Evolutionary conservation across 129 eudicot species (phyloP), one percentile per base, ranked within the genome.

Genomic region (Arctium minus): DNA sequence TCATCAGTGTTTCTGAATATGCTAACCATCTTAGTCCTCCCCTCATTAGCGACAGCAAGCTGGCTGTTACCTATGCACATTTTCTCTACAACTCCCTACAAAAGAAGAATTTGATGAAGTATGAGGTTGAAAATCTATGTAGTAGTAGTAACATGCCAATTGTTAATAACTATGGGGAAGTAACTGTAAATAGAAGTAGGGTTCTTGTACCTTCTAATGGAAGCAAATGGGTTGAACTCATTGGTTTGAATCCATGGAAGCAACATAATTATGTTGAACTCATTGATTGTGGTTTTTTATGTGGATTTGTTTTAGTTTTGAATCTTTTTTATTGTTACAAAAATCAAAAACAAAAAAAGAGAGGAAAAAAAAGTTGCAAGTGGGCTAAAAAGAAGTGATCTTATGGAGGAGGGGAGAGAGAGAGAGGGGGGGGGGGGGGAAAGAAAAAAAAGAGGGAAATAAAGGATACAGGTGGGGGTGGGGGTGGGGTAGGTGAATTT

Each of bases 201-300:
- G 87, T 91, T 68, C 87, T 91, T 11, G 90, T 86, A 7, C 93
- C 96, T 68, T 90, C 89, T 13, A 80, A 81, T 1, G 88, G 88
- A 69, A 91, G 96, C 83, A 86, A 42, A 31, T 91, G 96, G 96
- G 84, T 84, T 32, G 72, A 86, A 62, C 87, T 91, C 64, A 50
- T 89, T 42, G 87, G 89, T 76, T 77, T 87, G 3, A 87, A 89
- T 84, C 93, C 89, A 0, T 91, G 96, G 96, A 82, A 85, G 79
- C 37, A 60, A 13, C 76, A 89, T 27, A 84, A 73, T 62, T 91
- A 62, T 77, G 79, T 89, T 80, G 96, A 87, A 84, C 85, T 91
- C 0, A 22, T 22, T 22, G 27, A 22, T 22, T 22, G 27, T 22
- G 27, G 27, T 22, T 22, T 22, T 22, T 22, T 22, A 22, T 22